These are phyloP conservation scores for Blastocystis sp. DNA, from an alignment of 352 stramenopile genomes.

Conservation along the genomic window DNA sequence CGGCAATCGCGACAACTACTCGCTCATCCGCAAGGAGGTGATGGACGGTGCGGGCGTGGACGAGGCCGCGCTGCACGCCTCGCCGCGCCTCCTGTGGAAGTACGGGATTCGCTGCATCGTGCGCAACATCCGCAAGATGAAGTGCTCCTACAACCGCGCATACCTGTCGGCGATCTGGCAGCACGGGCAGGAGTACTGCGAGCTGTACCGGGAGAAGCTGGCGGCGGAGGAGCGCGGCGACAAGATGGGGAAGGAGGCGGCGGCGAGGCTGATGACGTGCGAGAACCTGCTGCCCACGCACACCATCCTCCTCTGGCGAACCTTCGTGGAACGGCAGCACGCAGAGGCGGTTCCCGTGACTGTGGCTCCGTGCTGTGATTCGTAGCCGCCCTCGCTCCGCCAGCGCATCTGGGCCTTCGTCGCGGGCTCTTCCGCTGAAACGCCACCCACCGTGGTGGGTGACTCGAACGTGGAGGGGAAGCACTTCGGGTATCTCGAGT, in stretches of 20 bases:
- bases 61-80: neutral
- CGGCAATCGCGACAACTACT: conserved; percentile 64
- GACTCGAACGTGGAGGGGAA: neutral
- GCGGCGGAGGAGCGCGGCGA: neutral
- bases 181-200: neutral
- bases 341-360: neutral
- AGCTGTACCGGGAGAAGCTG: conserved; percentile 22
- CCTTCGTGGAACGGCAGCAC: conserved; percentile 3
- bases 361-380: neutral
- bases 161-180: conserved; percentile 37
- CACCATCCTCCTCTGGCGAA: conserved; percentile 48
- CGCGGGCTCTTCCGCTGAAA: neutral
- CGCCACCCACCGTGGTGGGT: neutral
- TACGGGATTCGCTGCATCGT: conserved; percentile 58
- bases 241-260: conserved; percentile 9
- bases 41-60: neutral
- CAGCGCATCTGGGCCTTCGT: conserved; percentile 55
- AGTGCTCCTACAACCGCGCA: conserved; percentile 47
- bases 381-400: conserved; percentile 2
- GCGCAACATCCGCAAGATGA: conserved; percentile 51
- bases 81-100: conserved; percentile 7
- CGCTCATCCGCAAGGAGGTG: conserved; percentile 28
- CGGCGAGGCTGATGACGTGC: neutral
- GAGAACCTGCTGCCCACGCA: conserved; percentile 44
- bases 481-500: no score